These are phyloP conservation scores for Aspergillus alliaceus DNA, from an alignment of 2,329 filamentous ascomycete genomes.

Conservation along the genomic window DNA sequence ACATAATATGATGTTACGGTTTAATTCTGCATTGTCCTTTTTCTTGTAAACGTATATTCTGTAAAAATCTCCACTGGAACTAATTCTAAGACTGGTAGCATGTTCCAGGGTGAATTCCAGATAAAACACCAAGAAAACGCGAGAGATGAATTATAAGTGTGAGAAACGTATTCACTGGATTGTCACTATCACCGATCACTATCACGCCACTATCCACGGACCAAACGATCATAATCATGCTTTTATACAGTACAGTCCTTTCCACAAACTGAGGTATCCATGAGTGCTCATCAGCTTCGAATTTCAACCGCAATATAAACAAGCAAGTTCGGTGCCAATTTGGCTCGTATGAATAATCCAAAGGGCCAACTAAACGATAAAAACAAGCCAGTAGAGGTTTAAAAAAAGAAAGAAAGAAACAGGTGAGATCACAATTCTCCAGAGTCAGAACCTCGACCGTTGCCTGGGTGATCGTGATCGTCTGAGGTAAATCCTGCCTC, in stretches of 20 bases:
- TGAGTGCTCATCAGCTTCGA: not conserved
- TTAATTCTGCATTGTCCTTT: not conserved
- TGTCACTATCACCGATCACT: not conserved
- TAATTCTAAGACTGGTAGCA: not conserved
- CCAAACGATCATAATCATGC: not conserved
- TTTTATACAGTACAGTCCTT: not conserved
- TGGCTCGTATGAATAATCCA: not conserved
- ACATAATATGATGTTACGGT: not conserved
- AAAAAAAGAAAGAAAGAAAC: not conserved
- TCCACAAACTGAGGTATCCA: not conserved
- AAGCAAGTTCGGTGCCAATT: not conserved
- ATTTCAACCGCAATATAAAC: not conserved
- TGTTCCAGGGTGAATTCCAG: not conserved
- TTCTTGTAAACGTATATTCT: not conserved
- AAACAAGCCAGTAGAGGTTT: not conserved
- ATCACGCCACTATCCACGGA: not conserved
- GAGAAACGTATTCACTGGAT: not conserved
- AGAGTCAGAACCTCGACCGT: not conserved
- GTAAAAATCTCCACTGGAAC: not conserved
- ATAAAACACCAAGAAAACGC: not conserved
- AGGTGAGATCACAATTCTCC: slow-evolving; percentile 12
- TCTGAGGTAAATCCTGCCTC: slow-evolving; percentile 41
- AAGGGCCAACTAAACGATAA: not conserved
- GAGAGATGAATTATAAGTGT: not conserved
- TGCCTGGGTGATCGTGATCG: not conserved